Percentiles rank a stretch among this genome's conserved stretches.
Evolutionary conservation across 1,284 basidiomycete genomes (phyloP).

Genomic region (Inonotus hispidus): DNA sequence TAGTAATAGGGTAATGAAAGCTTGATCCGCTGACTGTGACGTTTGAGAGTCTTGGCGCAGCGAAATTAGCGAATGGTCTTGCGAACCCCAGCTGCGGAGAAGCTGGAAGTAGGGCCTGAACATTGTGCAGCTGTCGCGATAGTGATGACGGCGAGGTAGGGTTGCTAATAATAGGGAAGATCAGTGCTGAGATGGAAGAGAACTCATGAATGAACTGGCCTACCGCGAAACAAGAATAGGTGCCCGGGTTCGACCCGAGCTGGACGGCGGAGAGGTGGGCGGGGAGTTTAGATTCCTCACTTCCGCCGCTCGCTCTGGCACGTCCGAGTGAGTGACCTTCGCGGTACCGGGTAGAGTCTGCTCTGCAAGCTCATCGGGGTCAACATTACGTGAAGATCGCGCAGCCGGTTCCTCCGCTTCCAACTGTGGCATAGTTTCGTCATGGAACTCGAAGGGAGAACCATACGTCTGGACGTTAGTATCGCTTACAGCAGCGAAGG

Average conservation of each 20-base stretch:
- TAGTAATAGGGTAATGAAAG: constrained; percentile 12
- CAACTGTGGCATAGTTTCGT: neutral
- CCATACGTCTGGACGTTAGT: neutral
- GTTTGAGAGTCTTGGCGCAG: constrained; percentile 17
- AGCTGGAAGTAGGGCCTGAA: constrained; percentile 16
- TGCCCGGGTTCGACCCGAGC: constrained; percentile 13
- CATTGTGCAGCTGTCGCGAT: constrained; percentile 18
- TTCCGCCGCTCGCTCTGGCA: neutral
- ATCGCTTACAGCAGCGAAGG: constrained; percentile 4
- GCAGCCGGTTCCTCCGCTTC: neutral
- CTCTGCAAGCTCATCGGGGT: neutral
- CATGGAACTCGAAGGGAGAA: neutral
- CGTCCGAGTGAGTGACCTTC: neutral
- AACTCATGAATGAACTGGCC: neutral
- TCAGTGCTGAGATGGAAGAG: neutral
- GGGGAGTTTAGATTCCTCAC: constrained; percentile 8
- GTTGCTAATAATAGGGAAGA: neutral
- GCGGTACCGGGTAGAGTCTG: neutral
- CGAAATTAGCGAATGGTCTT: constrained; percentile 14
- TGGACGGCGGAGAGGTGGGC: constrained; percentile 7
- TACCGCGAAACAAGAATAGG: constrained; percentile 17
- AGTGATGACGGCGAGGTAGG: constrained; percentile 16
- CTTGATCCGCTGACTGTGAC: constrained; percentile 19
- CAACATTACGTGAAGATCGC: neutral
- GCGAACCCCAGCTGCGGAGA: constrained; percentile 17